Base-by-base conservation (phyloP, 2,329 filamentous ascomycete species). In the Trichoderma atroviride region DNA sequence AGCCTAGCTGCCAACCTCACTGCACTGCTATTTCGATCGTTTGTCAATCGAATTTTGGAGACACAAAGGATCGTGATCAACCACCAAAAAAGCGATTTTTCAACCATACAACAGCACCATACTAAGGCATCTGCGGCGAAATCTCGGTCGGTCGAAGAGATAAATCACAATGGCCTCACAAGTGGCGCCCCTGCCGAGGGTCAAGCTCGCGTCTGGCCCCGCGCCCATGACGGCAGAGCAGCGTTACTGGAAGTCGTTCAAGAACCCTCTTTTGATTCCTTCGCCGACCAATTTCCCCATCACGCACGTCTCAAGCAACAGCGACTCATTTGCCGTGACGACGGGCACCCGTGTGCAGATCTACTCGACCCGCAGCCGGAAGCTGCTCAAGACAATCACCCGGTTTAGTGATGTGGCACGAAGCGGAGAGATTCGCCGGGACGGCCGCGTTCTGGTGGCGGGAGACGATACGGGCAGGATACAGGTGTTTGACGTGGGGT, bases 241-340 rank as follows among this genome's bases (percentile, higher is more conserved):
- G 82, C 88, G 91, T 73, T 98, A 98, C 85, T 99, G 96, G 96
- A 92, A 91, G 78, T 91, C 92, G 14, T 99, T 99, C 85, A 94
- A 93, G 82, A 96, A 94, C 74, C 92, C 94, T 73, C 89, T 97
- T 69, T 89, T 95, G 71, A 90, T 98, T 71, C 92, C 96, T 57
- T 97, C 95, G 72, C 94, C 94, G 73, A 93, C 96, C 73, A 92
- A 93, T 78, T 94, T 92, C 79, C 92, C 93, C 57, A 89, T 99
- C 76, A 97, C 94, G 40, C 91, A 96, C 80, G 97, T 99, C 79
- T 94, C 92, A 61, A 91, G 90, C 81, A 84, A 82, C 75, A 87
- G 86, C 79, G 91, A 94, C 78, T 85, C 91, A 68, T 98, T 99
- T 80, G 94, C 93, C 69, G 92, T 97, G 71, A 98, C 95, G n/a